Percentiles rank a stretch among this genome's conserved stretches.
These are phyloP conservation scores for Citrus medica DNA, from an alignment of 345 rosid genomes.

Conservation along the genomic window DNA sequence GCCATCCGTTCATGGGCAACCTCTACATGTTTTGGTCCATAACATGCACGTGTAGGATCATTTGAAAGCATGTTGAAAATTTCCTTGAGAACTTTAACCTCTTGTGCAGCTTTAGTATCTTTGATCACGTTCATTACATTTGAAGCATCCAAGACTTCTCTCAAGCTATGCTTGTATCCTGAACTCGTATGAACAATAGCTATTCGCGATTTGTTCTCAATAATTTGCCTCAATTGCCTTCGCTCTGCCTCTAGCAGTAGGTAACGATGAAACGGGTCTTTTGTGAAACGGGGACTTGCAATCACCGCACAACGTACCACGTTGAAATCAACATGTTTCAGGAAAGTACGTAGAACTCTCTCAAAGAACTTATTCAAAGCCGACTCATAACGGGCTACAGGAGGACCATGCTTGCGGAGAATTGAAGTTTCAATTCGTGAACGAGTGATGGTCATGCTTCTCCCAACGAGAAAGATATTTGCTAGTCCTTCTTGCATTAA, in stretches of 20 bases:
- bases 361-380: conserved; percentile 83
- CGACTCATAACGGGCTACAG: conserved; percentile 86
- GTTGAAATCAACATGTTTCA: conserved; percentile 76
- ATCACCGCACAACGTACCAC: conserved; percentile 87
- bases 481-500: conserved; percentile 97
- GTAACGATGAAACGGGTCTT: conserved; percentile 92
- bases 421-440: neutral
- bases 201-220: conserved; percentile 82
- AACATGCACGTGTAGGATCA: conserved; percentile 80
- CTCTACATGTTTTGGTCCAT: conserved; percentile 88
- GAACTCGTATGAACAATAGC: conserved; percentile 79
- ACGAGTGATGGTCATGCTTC: conserved; percentile 10
- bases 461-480: conserved; percentile 70
- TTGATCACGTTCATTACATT: conserved; percentile 81
- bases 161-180: conserved; percentile 87
- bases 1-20: conserved; percentile 95
- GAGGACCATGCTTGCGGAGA: conserved; percentile 97
- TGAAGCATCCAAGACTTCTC: conserved; percentile 82
- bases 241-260: conserved; percentile 88
- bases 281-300: conserved; percentile 97
- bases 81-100: conserved; percentile 47
- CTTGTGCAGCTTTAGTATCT: conserved; percentile 84
- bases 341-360: conserved; percentile 82
- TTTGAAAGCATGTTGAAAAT: conserved; percentile 87
- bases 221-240: conserved; percentile 72